Conservation (phyloP, 768 basidiomycete genomes). For the Russula compacta region DNA sequence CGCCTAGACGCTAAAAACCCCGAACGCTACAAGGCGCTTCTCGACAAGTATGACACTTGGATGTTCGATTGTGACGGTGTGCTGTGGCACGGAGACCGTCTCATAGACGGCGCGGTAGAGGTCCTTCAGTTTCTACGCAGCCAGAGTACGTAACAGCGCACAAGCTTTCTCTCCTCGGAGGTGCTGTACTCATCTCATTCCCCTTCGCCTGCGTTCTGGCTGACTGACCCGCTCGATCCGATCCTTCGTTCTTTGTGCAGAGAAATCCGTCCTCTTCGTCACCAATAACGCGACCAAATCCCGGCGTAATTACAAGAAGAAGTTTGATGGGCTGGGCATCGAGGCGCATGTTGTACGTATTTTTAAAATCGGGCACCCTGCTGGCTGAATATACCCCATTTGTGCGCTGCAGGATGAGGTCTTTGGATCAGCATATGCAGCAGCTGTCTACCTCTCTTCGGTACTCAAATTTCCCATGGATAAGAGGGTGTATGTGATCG, state of each 20-base stretch:
- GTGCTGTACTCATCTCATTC: background rate
- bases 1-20: slow-evolving; percentile 14
- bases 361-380: background rate
- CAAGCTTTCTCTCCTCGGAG: background rate
- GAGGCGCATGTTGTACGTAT: slow-evolving; percentile 73
- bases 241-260: background rate
- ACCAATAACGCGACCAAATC: slow-evolving; percentile 98
- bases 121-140: slow-evolving; percentile 65
- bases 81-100: slow-evolving; percentile 76
- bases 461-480: slow-evolving; percentile 82
- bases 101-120: slow-evolving; percentile 70
- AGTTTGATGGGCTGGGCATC: slow-evolving; percentile 86
- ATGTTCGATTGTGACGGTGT: slow-evolving; percentile 97
- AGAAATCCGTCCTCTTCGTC: slow-evolving; percentile 76
- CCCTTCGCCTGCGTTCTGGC: slow-evolving; percentile 5
- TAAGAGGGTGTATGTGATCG: slow-evolving; percentile 94
- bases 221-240: slow-evolving; percentile 7
- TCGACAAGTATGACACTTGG: slow-evolving; percentile 80
- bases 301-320: slow-evolving; percentile 73
- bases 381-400: background rate
- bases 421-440: slow-evolving; percentile 87
- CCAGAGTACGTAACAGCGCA: slow-evolving; percentile 44
- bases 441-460: slow-evolving; percentile 78
- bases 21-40: slow-evolving; percentile 30
- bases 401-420: slow-evolving; percentile 73